These are phyloP conservation scores for Coemansia sp. DNA, from an alignment of 192 early-diverging fungal species.

Conservation along the genomic window DNA sequence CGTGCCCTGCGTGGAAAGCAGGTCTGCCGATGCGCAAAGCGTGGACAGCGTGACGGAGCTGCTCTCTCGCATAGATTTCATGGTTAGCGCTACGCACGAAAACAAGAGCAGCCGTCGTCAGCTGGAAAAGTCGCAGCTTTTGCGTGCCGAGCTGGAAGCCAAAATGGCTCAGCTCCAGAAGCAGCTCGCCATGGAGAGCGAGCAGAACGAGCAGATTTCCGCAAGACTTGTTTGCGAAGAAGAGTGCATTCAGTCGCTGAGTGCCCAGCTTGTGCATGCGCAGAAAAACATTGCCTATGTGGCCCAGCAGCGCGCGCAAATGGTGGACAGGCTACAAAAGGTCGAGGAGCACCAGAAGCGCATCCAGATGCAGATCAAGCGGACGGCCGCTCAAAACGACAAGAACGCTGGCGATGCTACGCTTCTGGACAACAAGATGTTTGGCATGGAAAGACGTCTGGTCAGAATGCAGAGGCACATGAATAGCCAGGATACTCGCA, in stretches of 20 bases:
- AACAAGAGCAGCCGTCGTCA: constrained; percentile 9
- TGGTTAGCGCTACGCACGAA: constrained; percentile 16
- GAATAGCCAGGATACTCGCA: not conserved
- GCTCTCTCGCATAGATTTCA: constrained; percentile 30
- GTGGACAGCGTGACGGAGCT: constrained; percentile 42
- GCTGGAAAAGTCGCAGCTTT: constrained; percentile 2
- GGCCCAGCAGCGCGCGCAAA: constrained; percentile 31
- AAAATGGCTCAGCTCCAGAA: constrained; percentile 23
- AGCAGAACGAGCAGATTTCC: constrained; percentile 19
- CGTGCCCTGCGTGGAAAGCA: not conserved
- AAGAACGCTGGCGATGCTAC: constrained; percentile 15
- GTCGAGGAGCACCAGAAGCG: constrained; percentile 21
- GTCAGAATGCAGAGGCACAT: constrained; percentile 23
- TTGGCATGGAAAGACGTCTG: constrained; percentile 26
- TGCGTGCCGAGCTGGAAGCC: constrained; percentile 24
- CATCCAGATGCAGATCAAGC: constrained; percentile 11
- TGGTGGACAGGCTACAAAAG: constrained; percentile 26
- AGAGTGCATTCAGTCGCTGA: constrained; percentile 19
- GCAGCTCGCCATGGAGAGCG: constrained; percentile 19
- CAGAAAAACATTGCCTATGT: constrained; percentile 37
- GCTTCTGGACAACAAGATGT: constrained; percentile 32
- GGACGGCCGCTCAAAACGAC: constrained; percentile 1
- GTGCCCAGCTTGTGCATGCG: constrained; percentile 17
- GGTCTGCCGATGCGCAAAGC: constrained; percentile 9
- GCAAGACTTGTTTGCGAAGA: constrained; percentile 21